Conservation (phyloP, 768 basidiomycete species). For the Russula vinacea region DNA sequence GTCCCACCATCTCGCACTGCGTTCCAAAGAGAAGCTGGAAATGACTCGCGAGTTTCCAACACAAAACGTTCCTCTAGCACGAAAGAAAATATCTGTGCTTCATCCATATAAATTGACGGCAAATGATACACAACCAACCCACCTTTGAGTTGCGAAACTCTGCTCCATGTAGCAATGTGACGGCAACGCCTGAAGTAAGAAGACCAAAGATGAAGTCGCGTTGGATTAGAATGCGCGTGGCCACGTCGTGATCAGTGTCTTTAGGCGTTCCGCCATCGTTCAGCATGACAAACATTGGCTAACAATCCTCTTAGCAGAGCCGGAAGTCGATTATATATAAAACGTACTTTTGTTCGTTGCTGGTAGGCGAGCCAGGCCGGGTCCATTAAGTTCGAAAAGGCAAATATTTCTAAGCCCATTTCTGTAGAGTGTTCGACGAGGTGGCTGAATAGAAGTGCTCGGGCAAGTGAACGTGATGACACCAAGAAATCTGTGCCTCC, state of each 20-base stretch:
- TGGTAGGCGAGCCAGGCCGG: conserved; percentile 49
- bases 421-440: conserved; percentile 35
- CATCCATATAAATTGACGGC: background rate
- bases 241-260: conserved; percentile 21
- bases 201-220: conserved; percentile 50
- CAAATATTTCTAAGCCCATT: conserved; percentile 43
- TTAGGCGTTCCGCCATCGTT: conserved; percentile 48
- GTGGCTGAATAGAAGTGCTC: conserved; percentile 51
- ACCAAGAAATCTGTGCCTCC: conserved; percentile 41
- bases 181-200: conserved; percentile 48
- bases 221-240: conserved; percentile 44
- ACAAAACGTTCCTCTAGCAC: conserved; percentile 43
- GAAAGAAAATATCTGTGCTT: conserved; percentile 54
- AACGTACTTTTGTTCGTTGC: conserved; percentile 39
- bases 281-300: conserved; percentile 68
- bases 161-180: conserved; percentile 50
- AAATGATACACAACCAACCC: conserved; percentile 10
- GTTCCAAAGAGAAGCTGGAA: conserved; percentile 26
- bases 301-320: conserved; percentile 23
- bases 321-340: background rate
- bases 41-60: conserved; percentile 23
- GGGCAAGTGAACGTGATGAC: conserved; percentile 51
- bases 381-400: conserved; percentile 48
- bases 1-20: conserved; percentile 25
- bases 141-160: conserved; percentile 67